These are phyloP conservation scores for Moesziomyces sp. DNA, from an alignment of 1,284 basidiomycete species.

Conservation along the genomic window DNA sequence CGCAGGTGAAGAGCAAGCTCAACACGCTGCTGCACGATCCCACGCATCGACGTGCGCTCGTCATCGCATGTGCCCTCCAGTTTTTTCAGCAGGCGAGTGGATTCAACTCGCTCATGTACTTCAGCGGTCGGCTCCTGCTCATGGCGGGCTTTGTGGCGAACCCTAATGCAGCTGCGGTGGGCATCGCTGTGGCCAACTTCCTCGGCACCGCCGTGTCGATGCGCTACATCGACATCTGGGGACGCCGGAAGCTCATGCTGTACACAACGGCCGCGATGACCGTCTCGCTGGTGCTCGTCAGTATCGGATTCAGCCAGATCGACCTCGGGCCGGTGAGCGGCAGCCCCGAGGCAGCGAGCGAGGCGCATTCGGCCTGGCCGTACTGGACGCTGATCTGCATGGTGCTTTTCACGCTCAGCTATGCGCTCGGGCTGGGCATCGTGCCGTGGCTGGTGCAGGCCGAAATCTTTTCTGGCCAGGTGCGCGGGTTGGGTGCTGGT, in stretches of 20 bases:
- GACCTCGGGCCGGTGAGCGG: slow-evolving; percentile 22
- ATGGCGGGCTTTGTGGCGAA: slow-evolving; percentile 59
- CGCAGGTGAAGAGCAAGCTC: slow-evolving; percentile 36
- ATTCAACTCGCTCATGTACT: slow-evolving; percentile 53
- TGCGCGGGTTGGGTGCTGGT: slow-evolving; percentile 45
- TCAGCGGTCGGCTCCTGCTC: slow-evolving; percentile 41
- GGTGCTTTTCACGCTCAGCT: slow-evolving; percentile 51
- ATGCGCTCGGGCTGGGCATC: slow-evolving; percentile 59
- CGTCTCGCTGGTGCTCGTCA: slow-evolving; percentile 44
- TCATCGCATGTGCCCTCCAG: slow-evolving; percentile 52
- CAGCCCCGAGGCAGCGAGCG: not conserved
- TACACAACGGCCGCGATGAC: slow-evolving; percentile 50
- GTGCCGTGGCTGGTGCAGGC: slow-evolving; percentile 60
- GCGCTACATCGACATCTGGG: slow-evolving; percentile 52
- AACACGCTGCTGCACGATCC: slow-evolving; percentile 31
- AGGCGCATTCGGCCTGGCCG: slow-evolving; percentile 34
- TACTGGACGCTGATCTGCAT: slow-evolving; percentile 43
- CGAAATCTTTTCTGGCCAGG: slow-evolving; percentile 51
- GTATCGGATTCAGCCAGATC: slow-evolving; percentile 41
- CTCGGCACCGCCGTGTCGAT: slow-evolving; percentile 53
- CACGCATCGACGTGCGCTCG: slow-evolving; percentile 39
- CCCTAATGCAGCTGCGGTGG: slow-evolving; percentile 55
- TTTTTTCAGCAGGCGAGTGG: slow-evolving; percentile 49
- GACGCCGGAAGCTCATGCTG: slow-evolving; percentile 53
- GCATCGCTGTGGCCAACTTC: slow-evolving; percentile 58